Evolutionary conservation across 768 basidiomycete genomes (phyloP), one percentile per base, ranked within the genome.

Genomic region (Suillus sp.): DNA sequence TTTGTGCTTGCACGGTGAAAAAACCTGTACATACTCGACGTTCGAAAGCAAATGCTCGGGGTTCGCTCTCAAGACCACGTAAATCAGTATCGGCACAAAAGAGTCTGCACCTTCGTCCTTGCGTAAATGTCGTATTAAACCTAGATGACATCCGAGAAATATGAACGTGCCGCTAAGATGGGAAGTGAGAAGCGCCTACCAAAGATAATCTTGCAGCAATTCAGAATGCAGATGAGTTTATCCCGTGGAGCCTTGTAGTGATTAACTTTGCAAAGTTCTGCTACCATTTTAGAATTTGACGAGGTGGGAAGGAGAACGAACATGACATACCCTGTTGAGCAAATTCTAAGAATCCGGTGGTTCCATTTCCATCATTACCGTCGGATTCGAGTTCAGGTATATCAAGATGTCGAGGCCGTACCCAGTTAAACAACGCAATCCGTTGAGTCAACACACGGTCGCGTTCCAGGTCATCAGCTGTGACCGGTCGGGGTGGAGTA

Each of bases 241-340:
- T 99, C 97, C 48, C 97, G 84, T 9, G 97, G 97, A 11, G 97
- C 97, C 75, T 99, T 99, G 81, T 99, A 99, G 73, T 98, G 95
- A 70, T 97, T 99, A 65, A 99, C 90, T 82, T 98, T 99, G 68
- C 95, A 76, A 48, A 99, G 80, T 75, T 99, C 97, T 94, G 71
- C 42, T 37, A 37, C 48, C 42, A 58, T 55, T 30, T 55, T n/a
- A 61, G 30, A 58, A 32, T 4, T 35, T 37, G 34, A 62, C 4
- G 11, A 22, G 35, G 53, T 10, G 4, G 45, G 2, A 57, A 35
- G 25, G 13, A 0, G 45, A 22, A 42, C 4, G n/a, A 58, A 16
- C 54, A 45, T 25, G 32, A 70, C 74, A 25, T 16, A 92, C 93
- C 93, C 86, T 94, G 93, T 70, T 93, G 85, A 0, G 93, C 93